Base-by-base conservation (phyloP, 2,329 filamentous ascomycete genomes). In the Colletotrichum costaricense region DNA sequence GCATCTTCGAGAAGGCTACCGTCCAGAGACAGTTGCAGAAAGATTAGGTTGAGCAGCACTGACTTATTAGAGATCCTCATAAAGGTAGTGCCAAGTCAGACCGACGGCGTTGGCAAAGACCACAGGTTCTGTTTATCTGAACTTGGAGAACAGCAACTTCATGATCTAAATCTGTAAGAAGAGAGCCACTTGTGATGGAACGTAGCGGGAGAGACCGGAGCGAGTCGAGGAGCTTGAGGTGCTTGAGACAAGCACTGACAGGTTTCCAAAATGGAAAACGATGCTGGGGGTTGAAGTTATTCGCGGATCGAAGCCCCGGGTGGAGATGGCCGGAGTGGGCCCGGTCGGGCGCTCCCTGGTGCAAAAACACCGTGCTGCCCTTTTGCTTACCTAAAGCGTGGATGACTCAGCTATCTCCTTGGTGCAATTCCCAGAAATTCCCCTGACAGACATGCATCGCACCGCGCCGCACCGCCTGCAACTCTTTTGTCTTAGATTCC, bases 181-280 rank as follows among this genome's bases (percentile, higher is more conserved):
- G 16, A 16, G 35, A 12, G 16, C 16, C 63, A 57, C 16, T 8
- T 35, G 33, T 56, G 33, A 49, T 28, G 46, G 8, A 24, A 49
- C 24, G 26, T 22, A 19, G 26, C 56, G 12, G 14, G 16, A 28
- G 24, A 12, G 52, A 6, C 52, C 5, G 16, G 58, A 19, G 16
- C 14, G 8, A 28, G 4, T 30, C 8, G 35, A 62, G 33, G 19
- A n/a, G 28, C 55, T 5, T 35, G 52, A 33, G 24, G 19, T 38
- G 16, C 57, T 42, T 56, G 66, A 65, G 66, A 73, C 60, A 63
- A 42, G 66, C 66, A 69, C 59, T 69, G 69, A 72, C 58, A 11
- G 38, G 30, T 54, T 54, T 63, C 63, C 58, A 69, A 26, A 55
- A 42, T 30, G 54, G 4, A 26, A 59, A 24, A 11, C 14, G 30